phyloP scores from a whole-genome alignment of 257 asterid species.

The Solanum neorickii region DNA sequence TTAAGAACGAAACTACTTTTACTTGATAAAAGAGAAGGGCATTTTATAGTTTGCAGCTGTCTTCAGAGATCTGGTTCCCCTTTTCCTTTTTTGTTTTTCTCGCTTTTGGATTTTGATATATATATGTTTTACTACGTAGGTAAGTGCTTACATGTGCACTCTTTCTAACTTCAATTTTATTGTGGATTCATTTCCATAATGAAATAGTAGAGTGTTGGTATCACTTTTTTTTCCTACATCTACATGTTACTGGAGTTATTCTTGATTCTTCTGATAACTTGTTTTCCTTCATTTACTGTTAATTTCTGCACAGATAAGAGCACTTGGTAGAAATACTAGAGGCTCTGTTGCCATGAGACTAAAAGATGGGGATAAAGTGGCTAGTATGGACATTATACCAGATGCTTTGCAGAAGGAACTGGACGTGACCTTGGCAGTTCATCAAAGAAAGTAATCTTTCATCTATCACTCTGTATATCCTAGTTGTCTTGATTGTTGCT shows the following conservation, averaged over 20 bases:
- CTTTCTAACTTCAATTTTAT: not conserved
- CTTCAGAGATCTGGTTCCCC: not conserved
- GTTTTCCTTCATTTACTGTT: slow-evolving; percentile 2
- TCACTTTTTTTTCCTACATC: not conserved
- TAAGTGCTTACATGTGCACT: not conserved
- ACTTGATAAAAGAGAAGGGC: not conserved
- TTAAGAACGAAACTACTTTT: not conserved
- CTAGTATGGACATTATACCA: slow-evolving; percentile 90
- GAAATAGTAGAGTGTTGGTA: not conserved
- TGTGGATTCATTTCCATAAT: not conserved
- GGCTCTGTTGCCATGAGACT: slow-evolving; percentile 93
- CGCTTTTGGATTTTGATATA: not conserved
- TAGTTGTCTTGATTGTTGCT: not conserved
- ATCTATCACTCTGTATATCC: not conserved
- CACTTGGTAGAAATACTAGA: slow-evolving; percentile 87
- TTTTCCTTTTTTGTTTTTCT: not conserved
- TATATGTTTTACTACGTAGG: not conserved
- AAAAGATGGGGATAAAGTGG: slow-evolving; percentile 76
- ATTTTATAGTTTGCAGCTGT: not conserved
- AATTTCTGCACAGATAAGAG: slow-evolving; percentile 54
- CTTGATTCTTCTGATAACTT: not conserved
- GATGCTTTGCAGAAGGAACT: slow-evolving; percentile 46
- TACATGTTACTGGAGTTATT: not conserved
- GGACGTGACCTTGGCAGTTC: slow-evolving; percentile 28
- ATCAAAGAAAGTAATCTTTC: slow-evolving; percentile 28